phyloP scores from a whole-genome alignment of 169 alveolate species.

The Babesia divergens region DNA sequence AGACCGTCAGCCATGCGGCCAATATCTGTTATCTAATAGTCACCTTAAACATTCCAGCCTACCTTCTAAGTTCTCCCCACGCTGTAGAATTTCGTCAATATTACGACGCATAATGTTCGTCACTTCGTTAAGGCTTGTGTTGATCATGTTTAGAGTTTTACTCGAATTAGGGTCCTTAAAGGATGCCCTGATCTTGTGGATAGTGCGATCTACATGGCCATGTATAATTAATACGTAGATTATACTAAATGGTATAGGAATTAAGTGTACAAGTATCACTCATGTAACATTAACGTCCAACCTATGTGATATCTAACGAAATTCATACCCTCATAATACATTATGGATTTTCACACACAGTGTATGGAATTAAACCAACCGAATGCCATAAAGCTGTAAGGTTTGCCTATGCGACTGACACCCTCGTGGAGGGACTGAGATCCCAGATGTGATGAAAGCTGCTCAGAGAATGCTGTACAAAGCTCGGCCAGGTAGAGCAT shows the following conservation, averaged over 20 bases:
- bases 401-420: slow-evolving; percentile 66
- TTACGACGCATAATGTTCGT: slow-evolving; percentile 74
- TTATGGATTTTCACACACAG: neutral
- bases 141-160: slow-evolving; percentile 72
- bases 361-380: slow-evolving; percentile 53
- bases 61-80: slow-evolving; percentile 80
- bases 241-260: neutral
- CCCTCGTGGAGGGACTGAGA: slow-evolving; percentile 55
- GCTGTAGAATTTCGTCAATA: slow-evolving; percentile 70
- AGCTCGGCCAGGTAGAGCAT: slow-evolving; percentile 70
- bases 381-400: slow-evolving; percentile 73
- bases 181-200: slow-evolving; percentile 69
- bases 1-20: slow-evolving; percentile 76
- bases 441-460: slow-evolving; percentile 64
- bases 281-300: too few species aligned
- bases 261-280: too few species aligned
- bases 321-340: neutral
- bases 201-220: slow-evolving; percentile 67
- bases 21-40: slow-evolving; percentile 21
- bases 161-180: slow-evolving; percentile 73
- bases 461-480: slow-evolving; percentile 70
- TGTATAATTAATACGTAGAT: neutral
- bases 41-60: neutral
- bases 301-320: neutral
- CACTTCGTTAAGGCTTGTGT: slow-evolving; percentile 75